Conservation (phyloP, 2,329 filamentous ascomycete species). For the Aspergillus pseudonomiae region DNA sequence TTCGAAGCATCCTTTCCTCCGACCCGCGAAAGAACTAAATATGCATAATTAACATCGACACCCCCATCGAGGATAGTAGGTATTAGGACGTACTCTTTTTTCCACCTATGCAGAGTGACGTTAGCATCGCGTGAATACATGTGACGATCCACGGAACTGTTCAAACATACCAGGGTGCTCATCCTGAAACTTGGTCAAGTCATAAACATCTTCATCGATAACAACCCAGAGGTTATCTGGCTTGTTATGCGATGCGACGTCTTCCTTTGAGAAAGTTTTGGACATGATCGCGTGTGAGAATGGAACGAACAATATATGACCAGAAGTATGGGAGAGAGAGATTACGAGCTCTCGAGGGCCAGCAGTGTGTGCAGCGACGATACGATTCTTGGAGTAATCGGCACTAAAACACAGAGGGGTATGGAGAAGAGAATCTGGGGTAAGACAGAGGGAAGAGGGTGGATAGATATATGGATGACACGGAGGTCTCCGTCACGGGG, state of each 20-base stretch:
- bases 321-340: background rate
- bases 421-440: slow-evolving; percentile 16
- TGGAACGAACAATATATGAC: background rate
- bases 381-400: background rate
- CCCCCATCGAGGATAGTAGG: background rate
- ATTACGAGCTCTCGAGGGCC: background rate
- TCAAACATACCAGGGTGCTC: slow-evolving; percentile 66
- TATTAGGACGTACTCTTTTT: slow-evolving; percentile 63
- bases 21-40: slow-evolving; percentile 63
- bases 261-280: slow-evolving; percentile 78
- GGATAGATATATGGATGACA: slow-evolving; percentile 21
- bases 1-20: slow-evolving; percentile 70
- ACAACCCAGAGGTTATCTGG: slow-evolving; percentile 83
- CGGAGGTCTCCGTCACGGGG: slow-evolving; percentile 9
- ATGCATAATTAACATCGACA: slow-evolving; percentile 23
- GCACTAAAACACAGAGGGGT: slow-evolving; percentile 4
- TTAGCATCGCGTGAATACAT: slow-evolving; percentile 20
- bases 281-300: slow-evolving; percentile 73
- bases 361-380: background rate
- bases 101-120: slow-evolving; percentile 55
- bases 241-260: slow-evolving; percentile 93
- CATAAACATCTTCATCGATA: slow-evolving; percentile 94
- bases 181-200: slow-evolving; percentile 85
- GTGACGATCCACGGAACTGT: background rate
- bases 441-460: slow-evolving; percentile 7